phyloP scores from a whole-genome alignment of 441 rosid species.

The Jatropha multifida region DNA sequence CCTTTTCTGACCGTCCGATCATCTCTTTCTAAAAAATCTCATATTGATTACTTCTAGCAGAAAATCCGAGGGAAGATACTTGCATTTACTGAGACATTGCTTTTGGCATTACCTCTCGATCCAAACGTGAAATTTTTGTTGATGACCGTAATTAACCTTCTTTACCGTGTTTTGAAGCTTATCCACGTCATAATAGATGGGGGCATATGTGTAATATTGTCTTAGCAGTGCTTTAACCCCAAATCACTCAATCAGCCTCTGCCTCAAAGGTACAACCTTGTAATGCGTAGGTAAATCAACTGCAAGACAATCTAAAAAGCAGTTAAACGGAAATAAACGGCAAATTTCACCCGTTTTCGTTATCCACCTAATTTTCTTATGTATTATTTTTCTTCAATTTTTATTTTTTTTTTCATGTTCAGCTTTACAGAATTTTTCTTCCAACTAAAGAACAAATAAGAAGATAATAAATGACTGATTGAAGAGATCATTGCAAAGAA shows the following conservation, averaged over 20 bases:
- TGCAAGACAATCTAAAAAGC: slow-evolving; percentile 19
- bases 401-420: neutral
- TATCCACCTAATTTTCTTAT: slow-evolving; percentile 11
- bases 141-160: slow-evolving; percentile 5
- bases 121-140: neutral
- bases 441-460: slow-evolving; percentile 16
- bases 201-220: slow-evolving; percentile 19
- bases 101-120: neutral
- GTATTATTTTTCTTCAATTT: neutral
- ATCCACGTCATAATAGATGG: neutral
- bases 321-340: slow-evolving; percentile 35
- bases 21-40: neutral
- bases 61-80: neutral
- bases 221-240: neutral
- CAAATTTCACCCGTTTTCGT: slow-evolving; percentile 1
- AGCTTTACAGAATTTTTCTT: slow-evolving; percentile 20
- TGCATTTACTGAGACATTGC: neutral
- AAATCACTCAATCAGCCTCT: no score
- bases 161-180: neutral
- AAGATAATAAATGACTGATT: neutral
- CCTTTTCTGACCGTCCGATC: slow-evolving; percentile 2
- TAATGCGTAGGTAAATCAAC: neutral
- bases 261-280: slow-evolving; percentile 3
- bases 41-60: neutral
- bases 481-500: slow-evolving; percentile 12